Percentiles rank a stretch among this genome's conserved stretches.
Evolutionary conservation across 805 yeast species (phyloP).

Genomic region (Starmera quercuum): DNA sequence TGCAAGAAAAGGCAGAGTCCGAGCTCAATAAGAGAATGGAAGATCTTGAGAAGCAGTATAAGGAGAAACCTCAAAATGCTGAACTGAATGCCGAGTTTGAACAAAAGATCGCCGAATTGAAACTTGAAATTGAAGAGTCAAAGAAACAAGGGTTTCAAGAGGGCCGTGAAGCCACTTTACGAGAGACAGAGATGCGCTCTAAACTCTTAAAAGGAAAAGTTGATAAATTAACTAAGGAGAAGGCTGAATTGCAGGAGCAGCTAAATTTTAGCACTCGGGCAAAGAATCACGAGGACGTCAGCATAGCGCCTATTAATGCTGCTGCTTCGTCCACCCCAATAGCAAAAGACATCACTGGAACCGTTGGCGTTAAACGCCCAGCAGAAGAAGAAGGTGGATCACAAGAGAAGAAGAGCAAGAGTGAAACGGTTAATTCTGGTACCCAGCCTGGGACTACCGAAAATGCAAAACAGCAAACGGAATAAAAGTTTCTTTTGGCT

Average conservation of each 20-base stretch:
- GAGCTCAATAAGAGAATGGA: slow-evolving; percentile 22
- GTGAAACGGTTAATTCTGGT: no score
- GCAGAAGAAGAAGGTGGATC: slow-evolving; percentile 21
- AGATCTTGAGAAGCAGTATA: slow-evolving; percentile 6
- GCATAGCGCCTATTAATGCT: slow-evolving; percentile 2
- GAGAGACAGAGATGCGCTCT: slow-evolving; percentile 29
- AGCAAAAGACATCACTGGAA: slow-evolving; percentile 3
- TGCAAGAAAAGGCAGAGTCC: slow-evolving; percentile 14
- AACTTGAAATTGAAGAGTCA: slow-evolving; percentile 20
- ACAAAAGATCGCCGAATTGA: slow-evolving; percentile 21
- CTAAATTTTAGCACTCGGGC: no score
- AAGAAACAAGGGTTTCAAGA: slow-evolving; percentile 12
- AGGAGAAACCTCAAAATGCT: slow-evolving; percentile 10
- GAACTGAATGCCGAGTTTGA: slow-evolving; percentile 23
- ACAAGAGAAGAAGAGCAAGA: slow-evolving; percentile 21
- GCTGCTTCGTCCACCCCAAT: slow-evolving; percentile 14
- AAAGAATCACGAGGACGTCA: no score
- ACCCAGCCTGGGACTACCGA: no score
- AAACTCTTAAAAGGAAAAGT: slow-evolving; percentile 35
- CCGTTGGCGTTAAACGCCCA: slow-evolving; percentile 13
- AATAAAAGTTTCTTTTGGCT: no score
- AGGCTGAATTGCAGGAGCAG: slow-evolving; percentile 23
- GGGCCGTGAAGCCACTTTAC: slow-evolving; percentile 19
- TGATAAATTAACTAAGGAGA: slow-evolving; percentile 26
- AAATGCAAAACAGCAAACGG: no score